Conservation (phyloP, 148 eudicot genomes). For the Chenopodium quinoa region DNA sequence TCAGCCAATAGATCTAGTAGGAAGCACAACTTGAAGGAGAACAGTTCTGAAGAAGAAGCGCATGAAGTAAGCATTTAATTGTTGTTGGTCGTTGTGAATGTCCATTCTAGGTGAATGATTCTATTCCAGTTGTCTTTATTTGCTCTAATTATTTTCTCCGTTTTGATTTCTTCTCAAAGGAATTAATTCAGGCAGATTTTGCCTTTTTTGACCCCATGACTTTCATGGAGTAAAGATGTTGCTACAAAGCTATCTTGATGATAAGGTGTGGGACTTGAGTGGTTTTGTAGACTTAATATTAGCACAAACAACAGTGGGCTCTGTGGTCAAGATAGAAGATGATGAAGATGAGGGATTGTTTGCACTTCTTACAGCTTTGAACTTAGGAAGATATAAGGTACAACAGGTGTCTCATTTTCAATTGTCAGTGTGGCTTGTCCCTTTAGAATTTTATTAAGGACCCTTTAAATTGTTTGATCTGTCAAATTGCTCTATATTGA, state of each 20-base stretch:
- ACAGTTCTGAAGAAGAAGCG: conserved; percentile 49
- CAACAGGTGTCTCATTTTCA: background rate
- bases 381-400: conserved; percentile 78
- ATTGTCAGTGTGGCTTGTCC: background rate
- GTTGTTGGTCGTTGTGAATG: background rate
- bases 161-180: conserved; percentile 39
- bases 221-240: conserved; percentile 86
- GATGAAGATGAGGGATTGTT: conserved; percentile 73
- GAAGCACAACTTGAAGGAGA: conserved; percentile 23
- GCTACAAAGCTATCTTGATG: conserved; percentile 69
- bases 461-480: background rate
- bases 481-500: background rate
- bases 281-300: conserved; percentile 81
- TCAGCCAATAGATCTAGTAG: conserved; percentile 27
- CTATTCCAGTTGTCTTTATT: background rate
- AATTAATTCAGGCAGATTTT: conserved; percentile 87
- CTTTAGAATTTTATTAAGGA: background rate
- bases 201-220: conserved; percentile 93
- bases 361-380: conserved; percentile 67
- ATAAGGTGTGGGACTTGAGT: conserved; percentile 78
- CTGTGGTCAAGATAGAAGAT: conserved; percentile 52
- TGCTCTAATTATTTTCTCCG: background rate
- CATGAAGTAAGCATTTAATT: conserved; percentile 46
- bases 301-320: conserved; percentile 89
- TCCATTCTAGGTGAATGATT: background rate